Base-by-base conservation (phyloP, 139 green algal genomes). In the Pycnococcus provasolii region DNA sequence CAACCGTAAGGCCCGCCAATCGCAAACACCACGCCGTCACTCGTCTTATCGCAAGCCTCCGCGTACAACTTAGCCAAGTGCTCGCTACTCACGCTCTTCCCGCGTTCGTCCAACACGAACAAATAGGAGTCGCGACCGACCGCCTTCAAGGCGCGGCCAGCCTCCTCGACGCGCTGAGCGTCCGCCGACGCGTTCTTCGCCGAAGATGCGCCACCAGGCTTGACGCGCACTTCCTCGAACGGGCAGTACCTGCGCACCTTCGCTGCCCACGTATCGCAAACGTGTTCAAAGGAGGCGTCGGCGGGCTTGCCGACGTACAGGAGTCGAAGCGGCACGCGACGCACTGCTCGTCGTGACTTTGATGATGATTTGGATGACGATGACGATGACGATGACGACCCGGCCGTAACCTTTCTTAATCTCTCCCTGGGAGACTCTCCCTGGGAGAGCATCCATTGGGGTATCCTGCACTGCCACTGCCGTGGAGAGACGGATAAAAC, bases 1-100 rank as follows among this genome's bases (percentile, higher is more conserved):
- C 89, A 81, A 0, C 86, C 86, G 78, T 83, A 90, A 0, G 85
- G 81, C 0, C 86, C 86, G 1, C 86, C 86, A 37, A 91, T 81
- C 26, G 65, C 72, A 45, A 91, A 90, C 1, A 71, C 75, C 15
- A 77, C 37, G 0, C 66, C 52, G 0, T 44, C 45, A 8, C 45
- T 42, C 0, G 53, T 54, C 1, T 64, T 45, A 3, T 81, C 75
- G 26, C 75, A 48, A 11, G 26, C 53, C 11, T 68, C 42, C 4
- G 46, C 46, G 4, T 60, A 4, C 1, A 68, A 8, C 1, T 53
- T 53, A 4, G 83, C 83, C 2, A 91, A 42, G 1, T 70, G 75
- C 52, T 84, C 72, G 13, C 60, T 79, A 0, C 37, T 77, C 7
- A 83, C 47, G 8, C 79, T 67, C 13, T 73, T 59, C 1, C 85